Conservation (phyloP, 2,329 filamentous ascomycete genomes). For the Graphilbum sp. region DNA sequence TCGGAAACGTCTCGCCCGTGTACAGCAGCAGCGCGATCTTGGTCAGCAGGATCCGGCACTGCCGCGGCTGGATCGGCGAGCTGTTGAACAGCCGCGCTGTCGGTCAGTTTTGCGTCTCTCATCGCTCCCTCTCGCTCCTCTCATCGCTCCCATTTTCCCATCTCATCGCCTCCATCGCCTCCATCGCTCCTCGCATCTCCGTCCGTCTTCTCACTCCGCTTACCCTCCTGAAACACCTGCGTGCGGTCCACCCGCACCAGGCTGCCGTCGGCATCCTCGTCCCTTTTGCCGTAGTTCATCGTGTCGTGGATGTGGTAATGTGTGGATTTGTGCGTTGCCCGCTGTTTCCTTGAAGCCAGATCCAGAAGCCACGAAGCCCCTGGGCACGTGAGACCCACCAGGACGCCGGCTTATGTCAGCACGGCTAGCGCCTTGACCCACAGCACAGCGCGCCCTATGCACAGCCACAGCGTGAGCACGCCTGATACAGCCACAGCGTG, state of each 20-base stretch:
- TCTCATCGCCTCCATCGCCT: background rate
- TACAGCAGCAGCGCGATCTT: slow-evolving; percentile 95
- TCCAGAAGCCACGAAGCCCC: too few relatives aligned
- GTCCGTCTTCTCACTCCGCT: background rate
- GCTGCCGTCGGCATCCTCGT: slow-evolving; percentile 88
- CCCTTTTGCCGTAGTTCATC: slow-evolving; percentile 98
- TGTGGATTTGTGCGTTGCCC: too few relatives aligned
- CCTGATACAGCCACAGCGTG: too few relatives aligned
- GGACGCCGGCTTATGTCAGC: too few relatives aligned
- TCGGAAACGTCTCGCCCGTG: slow-evolving; percentile 92
- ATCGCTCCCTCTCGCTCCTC: background rate
- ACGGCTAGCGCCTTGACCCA: too few relatives aligned
- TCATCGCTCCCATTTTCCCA: slow-evolving; percentile 6
- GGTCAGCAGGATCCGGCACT: slow-evolving; percentile 92
- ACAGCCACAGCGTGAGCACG: too few relatives aligned
- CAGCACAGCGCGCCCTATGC: too few relatives aligned
- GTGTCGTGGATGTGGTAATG: too few relatives aligned
- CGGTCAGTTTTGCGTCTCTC: too few relatives aligned
- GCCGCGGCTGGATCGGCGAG: slow-evolving; percentile 88
- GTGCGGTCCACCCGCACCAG: slow-evolving; percentile 96
- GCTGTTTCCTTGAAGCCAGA: too few relatives aligned
- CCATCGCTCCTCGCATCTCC: too few relatives aligned
- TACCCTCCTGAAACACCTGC: slow-evolving; percentile 97
- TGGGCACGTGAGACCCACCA: too few relatives aligned
- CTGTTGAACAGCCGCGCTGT: slow-evolving; percentile 96